Evolutionary conservation across 495 filamentous ascomycete genomes (phyloP), one percentile per base, ranked within the genome.

Genomic region (Pyrenula massariospora): DNA sequence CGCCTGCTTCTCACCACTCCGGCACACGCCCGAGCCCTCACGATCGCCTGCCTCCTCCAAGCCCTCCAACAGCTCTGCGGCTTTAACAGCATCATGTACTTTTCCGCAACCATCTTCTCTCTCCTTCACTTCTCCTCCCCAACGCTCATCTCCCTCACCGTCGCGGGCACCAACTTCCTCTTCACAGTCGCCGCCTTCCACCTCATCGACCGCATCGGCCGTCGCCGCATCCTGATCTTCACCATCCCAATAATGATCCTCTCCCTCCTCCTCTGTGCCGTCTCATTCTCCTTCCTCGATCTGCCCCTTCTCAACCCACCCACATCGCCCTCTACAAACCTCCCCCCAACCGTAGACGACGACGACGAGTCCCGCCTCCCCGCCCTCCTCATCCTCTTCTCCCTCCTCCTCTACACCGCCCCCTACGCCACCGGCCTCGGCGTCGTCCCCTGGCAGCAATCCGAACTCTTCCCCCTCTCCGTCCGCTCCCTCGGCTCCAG

Each of bases 1-100:
- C 22, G 10, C 19, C 22, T 24, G 19, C 50, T 52, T 19, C 50
- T 52, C 50, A 8, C 20, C 50, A 20, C n/a, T 5, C 50, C 50
- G 8, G 19, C 50, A 10, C 50, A 52, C 50, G 50, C 50, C 50
- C 79, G 90, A 59, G 91, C 90, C 3, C 65, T 96, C 61, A 80
- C 79, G 1, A 90, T 95, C 58, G 90, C 91, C 1, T 89, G 88
- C 69, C 78, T 92, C 59, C 77, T 95, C 1, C 91, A 95, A 65
- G 88, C 83, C 0, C 69, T 90, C n/a, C 91, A 96, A 66, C 91
- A 96, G 62, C 76, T 94, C 15, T 93, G 86, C 59, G 91, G 91
- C 5, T 96, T 95, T 67, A 95, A 95, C 70, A 86, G 85, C 51
- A 77, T 96, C 12, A 96, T 96, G 91, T 96, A 96, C 66, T 96